Base-by-base conservation (phyloP, 768 basidiomycete species). In the Hirschioporus abietinus region DNA sequence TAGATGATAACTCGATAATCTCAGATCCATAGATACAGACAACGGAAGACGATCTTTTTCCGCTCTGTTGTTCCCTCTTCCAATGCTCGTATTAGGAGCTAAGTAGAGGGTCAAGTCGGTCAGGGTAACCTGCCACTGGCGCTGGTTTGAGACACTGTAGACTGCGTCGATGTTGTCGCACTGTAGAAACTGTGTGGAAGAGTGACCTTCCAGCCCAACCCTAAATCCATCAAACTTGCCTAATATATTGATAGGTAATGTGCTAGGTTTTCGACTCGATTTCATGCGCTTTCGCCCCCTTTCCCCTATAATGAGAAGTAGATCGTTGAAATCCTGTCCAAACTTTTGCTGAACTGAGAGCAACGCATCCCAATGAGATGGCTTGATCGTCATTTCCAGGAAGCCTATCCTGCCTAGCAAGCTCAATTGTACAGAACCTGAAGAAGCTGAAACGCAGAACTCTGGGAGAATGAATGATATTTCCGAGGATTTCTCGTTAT, bases 291-390 rank as follows among this genome's bases (percentile, higher is more conserved):
- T 76, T 52, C 70, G 74, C 27, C 86, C 85, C 12, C 84, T 89
- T 72, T 91, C 82, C 68, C 85, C 84, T 35, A 92, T 80, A 63
- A 95, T 74, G 7, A 82, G 77, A 15, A 95, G 76, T 27, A 95
- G 79, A 67, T 95, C 93, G 69, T 90, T 89, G 76, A 95, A 91
- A 76, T 95, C 93, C 71, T 90, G 89, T 7, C 92, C 93, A 66
- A 95, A 95, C 72, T 94, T 94, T 69, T 92, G 91, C 72, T 94
- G 93, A 9, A 96, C 90, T 5, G 84, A 85, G 1, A 95, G 82
- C 3, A 95, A 75, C 5, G 90, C 91, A 72, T 96, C 94, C 86
- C 92, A 89, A 71, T 94, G 88, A 0, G 86, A 85, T 5, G 92
- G 91, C 71, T 91, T 93, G 66, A 95, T 82, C 72, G 84, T 89